Conservation (phyloP, 345 rosid species). For the Arabidopsis suecica region DNA sequence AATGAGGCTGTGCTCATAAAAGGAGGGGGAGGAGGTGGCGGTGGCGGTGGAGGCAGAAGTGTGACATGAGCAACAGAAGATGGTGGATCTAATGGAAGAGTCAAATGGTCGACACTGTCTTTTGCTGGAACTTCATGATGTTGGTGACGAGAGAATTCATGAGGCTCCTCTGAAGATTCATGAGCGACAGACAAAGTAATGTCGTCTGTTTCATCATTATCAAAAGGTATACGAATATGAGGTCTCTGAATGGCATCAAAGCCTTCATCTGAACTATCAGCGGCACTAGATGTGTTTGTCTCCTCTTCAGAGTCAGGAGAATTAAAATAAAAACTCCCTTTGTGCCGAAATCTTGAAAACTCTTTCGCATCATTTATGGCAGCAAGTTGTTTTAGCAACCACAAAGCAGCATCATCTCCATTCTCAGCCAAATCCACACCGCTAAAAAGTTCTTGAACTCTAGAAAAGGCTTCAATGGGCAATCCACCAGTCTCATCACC, state of each 20-base stretch:
- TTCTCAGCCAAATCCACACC: slow-evolving; percentile 87
- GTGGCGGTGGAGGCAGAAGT: slow-evolving; percentile 50
- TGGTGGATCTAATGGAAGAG: slow-evolving; percentile 41
- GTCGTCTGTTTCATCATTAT: slow-evolving; percentile 51
- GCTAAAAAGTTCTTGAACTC: slow-evolving; percentile 94
- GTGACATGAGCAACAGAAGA: slow-evolving; percentile 32
- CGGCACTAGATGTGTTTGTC: slow-evolving; percentile 82
- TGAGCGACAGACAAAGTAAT: slow-evolving; percentile 43
- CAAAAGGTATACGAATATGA: slow-evolving; percentile 49
- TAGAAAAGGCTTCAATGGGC: slow-evolving; percentile 97
- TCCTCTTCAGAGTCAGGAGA: slow-evolving; percentile 97
- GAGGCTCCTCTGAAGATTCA: slow-evolving; percentile 48
- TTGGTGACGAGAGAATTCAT: slow-evolving; percentile 47
- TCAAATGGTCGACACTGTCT: slow-evolving; percentile 43
- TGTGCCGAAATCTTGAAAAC: slow-evolving; percentile 69
- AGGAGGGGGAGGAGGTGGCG: slow-evolving; percentile 45
- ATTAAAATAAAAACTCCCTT: slow-evolving; percentile 60
- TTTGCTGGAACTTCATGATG: slow-evolving; percentile 42
- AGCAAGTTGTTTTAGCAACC: slow-evolving; percentile 94
- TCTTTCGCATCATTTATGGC: slow-evolving; percentile 84
- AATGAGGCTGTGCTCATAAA: slow-evolving; percentile 26
- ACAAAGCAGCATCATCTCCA: slow-evolving; percentile 89
- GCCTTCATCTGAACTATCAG: slow-evolving; percentile 98
- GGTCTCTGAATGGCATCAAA: slow-evolving; percentile 59
- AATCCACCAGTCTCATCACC: slow-evolving; percentile 98